phyloP scores from a whole-genome alignment of 2,329 filamentous ascomycete genomes.

The Elsinoe batatas region DNA sequence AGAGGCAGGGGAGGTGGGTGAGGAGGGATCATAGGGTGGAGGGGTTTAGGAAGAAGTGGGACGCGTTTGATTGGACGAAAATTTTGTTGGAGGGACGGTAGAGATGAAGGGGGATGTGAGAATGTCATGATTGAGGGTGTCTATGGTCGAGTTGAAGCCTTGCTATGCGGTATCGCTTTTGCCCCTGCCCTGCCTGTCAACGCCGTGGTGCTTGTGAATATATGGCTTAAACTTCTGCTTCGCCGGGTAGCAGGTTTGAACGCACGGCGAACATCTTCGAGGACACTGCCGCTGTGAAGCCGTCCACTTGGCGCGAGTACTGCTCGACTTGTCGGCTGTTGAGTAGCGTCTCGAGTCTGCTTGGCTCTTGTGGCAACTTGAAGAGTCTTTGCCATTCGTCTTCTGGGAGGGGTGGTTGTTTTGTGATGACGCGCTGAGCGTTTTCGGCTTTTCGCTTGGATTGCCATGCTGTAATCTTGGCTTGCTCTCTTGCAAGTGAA shows the following conservation, averaged over 20 bases:
- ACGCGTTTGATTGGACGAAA: constrained; percentile 82
- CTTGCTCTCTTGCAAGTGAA: constrained; percentile 83
- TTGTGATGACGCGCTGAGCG: constrained; percentile 68
- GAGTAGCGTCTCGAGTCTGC: constrained; percentile 82
- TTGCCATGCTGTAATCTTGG: constrained; percentile 96
- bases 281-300: constrained; percentile 82
- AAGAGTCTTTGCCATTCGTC: constrained; percentile 98
- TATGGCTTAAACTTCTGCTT: constrained; percentile 21
- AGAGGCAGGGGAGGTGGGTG: constrained; percentile 80
- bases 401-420: constrained; percentile 81
- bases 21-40: constrained; percentile 60
- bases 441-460: constrained; percentile 96
- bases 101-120: background rate
- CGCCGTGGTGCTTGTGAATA: background rate
- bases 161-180: constrained; percentile 6
- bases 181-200: background rate
- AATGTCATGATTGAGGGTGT: constrained; percentile 4
- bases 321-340: constrained; percentile 95
- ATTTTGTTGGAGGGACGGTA: constrained; percentile 42
- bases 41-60: constrained; percentile 74
- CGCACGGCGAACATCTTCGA: constrained; percentile 98
- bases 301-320: constrained; percentile 94
- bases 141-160: background rate
- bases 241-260: constrained; percentile 53
- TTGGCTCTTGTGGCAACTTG: constrained; percentile 94